These are phyloP conservation scores for Umbellularia californica DNA, from an alignment of 164 flowering plant species.

Conservation along the genomic window DNA sequence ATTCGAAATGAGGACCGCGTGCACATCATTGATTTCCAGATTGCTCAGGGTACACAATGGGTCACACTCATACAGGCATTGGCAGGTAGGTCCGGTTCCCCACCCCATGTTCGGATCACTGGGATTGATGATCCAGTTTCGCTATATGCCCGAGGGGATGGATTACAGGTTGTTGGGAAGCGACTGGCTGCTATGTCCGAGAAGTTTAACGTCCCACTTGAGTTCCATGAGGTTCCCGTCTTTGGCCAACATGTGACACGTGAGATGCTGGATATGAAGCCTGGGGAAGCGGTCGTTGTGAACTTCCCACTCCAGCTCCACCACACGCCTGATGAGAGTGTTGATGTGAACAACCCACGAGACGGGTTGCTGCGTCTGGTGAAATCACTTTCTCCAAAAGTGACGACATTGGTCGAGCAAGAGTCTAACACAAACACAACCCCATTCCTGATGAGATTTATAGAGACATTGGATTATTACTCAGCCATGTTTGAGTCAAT, in stretches of 20 bases:
- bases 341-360: conserved; percentile 60
- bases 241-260: conserved; percentile 41
- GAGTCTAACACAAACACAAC: conserved; percentile 80
- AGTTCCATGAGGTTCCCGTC: conserved; percentile 58
- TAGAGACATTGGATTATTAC: conserved; percentile 58
- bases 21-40: conserved; percentile 75
- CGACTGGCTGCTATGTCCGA: conserved; percentile 45
- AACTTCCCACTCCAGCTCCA: conserved; percentile 72
- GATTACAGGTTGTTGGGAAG: conserved; percentile 46
- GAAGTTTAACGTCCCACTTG: conserved; percentile 52
- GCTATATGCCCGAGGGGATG: conserved; percentile 59
- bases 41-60: conserved; percentile 78
- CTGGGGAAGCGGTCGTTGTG: conserved; percentile 70
- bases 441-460: conserved; percentile 52
- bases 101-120: conserved; percentile 66
- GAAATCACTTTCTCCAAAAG: conserved; percentile 60
- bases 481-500: conserved; percentile 82
- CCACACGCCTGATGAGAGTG: conserved; percentile 77
- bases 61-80: conserved; percentile 65
- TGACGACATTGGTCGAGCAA: conserved; percentile 64
- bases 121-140: conserved; percentile 72
- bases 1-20: conserved; percentile 53
- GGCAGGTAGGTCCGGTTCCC: conserved; percentile 67
- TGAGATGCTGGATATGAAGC: conserved; percentile 57
- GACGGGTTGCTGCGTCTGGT: conserved; percentile 64